Conservation (phyloP, 2,329 filamentous ascomycete genomes). For the Ascosphaera aggregata region DNA sequence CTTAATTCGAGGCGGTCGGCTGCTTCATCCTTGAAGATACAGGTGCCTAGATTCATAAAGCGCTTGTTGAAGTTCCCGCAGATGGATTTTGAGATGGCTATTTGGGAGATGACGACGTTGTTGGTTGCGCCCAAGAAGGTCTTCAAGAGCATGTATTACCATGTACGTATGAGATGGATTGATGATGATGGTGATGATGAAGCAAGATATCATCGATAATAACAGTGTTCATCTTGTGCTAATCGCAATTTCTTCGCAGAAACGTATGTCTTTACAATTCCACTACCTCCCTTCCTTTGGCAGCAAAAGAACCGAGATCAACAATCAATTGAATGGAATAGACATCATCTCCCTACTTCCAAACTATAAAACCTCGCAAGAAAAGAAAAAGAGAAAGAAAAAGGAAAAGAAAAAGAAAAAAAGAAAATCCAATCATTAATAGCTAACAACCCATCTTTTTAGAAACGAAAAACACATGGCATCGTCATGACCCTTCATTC, state of each 20-base stretch:
- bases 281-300: too few species aligned
- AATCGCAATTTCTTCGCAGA: too few species aligned
- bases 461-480: slow-evolving; percentile 50
- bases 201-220: too few species aligned
- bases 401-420: too few species aligned
- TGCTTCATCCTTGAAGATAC: not conserved
- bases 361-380: too few species aligned
- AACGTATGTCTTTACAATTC: too few species aligned
- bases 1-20: not conserved
- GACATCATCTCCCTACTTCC: too few species aligned
- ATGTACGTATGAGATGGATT: slow-evolving; percentile 29
- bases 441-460: not conserved
- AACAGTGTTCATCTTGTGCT: too few species aligned
- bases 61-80: slow-evolving; percentile 47
- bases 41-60: not conserved
- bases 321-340: too few species aligned
- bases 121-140: slow-evolving; percentile 48
- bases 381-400: too few species aligned
- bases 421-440: too few species aligned
- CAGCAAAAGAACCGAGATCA: too few species aligned
- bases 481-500: slow-evolving; percentile 45
- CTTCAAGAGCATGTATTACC: slow-evolving; percentile 47
- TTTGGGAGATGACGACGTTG: slow-evolving; percentile 48
- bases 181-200: not conserved
- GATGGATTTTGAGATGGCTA: slow-evolving; percentile 52